Base-by-base conservation (phyloP, 2,329 filamentous ascomycete species). In the Tolypocladium amazonense region DNA sequence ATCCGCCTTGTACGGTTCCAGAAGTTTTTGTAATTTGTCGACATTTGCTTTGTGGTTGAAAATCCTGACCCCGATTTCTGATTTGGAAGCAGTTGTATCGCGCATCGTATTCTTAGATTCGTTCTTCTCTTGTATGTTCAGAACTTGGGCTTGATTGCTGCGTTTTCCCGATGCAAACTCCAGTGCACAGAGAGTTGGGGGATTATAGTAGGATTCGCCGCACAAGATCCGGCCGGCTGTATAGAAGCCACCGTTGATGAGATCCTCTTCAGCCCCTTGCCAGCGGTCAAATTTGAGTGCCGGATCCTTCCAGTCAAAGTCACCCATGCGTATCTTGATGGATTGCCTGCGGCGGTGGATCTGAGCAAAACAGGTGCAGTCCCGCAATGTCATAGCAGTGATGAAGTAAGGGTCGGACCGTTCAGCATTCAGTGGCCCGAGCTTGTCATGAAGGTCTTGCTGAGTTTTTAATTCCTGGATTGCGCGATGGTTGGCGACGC, bases 311-410 rank as follows among this genome's bases (percentile, higher is more conserved):
- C 88, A 81, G 72, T 94, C 90, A 52, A 93, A 79, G 68, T 94
- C 90, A 1, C 87, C 88, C 12, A 94, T 79, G 58, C 87, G 83
- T 52, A 84, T 79, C 59, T 83, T 78, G 8, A 85, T 71, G 1
- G 70, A 69, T 8, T 65, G 63, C 1, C 66, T 61, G 9, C 64
- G 58, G 20, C 63, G 65, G 52, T 72, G 72, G 59, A 91, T 80
- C 66, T 84, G 83, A 47, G 90, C 76, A 68, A 88, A 92, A 66
- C 89, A 82, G 4, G 88, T 90, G 70, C 89, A 92, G 75, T 94
- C 90, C 56, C 90, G 79, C 64, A 94, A 71, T 4, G 90, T 92
- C 89, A 93, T 93, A 59, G 88, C 88, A 8, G 89, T 76, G 15
- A 82, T 80, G 62, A 89, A 85, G 35, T 81, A 75, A 14, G 74